Evolutionary conservation across 257 asterid genomes (phyloP).

Genomic region (Sherardia arvensis): DNA sequence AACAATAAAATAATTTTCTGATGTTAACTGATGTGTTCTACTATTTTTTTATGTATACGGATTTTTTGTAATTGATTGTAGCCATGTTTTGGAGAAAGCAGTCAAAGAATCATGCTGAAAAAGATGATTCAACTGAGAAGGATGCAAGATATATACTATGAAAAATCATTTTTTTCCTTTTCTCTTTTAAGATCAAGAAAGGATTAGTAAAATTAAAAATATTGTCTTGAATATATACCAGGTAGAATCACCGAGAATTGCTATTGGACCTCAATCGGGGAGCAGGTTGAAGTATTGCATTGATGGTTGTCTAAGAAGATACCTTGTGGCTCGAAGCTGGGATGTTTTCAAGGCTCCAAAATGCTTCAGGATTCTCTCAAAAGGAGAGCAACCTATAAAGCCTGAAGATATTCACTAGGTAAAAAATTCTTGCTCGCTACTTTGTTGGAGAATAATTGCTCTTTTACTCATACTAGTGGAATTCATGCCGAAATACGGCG

Average conservation of each 20-base stretch:
- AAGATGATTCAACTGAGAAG: conserved; percentile 25
- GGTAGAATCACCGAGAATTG: conserved; percentile 47
- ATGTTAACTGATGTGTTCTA: too few relatives aligned
- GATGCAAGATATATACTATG: conserved; percentile 47
- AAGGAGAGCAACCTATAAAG: conserved; percentile 65
- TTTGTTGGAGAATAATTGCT: not conserved
- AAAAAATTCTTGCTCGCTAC: too few relatives aligned
- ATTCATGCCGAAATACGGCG: too few relatives aligned
- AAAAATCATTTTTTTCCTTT: too few relatives aligned
- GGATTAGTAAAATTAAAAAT: not conserved
- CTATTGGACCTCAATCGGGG: conserved; percentile 49
- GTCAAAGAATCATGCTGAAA: too few relatives aligned
- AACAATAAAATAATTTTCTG: too few relatives aligned
- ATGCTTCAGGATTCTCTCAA: conserved; percentile 64
- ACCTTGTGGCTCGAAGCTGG: conserved; percentile 78
- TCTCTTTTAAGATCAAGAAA: not conserved
- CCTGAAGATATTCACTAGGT: too few relatives aligned
- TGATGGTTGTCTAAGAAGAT: conserved; percentile 58
- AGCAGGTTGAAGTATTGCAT: conserved; percentile 52
- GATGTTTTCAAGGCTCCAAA: conserved; percentile 62
- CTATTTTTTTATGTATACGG: too few relatives aligned
- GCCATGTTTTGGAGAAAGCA: too few relatives aligned
- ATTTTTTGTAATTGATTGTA: too few relatives aligned
- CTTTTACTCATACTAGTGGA: conserved; percentile 13
- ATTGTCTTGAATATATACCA: conserved; percentile 16